Base-by-base conservation (phyloP, 768 basidiomycete species). In the Termitomyces heimii region DNA sequence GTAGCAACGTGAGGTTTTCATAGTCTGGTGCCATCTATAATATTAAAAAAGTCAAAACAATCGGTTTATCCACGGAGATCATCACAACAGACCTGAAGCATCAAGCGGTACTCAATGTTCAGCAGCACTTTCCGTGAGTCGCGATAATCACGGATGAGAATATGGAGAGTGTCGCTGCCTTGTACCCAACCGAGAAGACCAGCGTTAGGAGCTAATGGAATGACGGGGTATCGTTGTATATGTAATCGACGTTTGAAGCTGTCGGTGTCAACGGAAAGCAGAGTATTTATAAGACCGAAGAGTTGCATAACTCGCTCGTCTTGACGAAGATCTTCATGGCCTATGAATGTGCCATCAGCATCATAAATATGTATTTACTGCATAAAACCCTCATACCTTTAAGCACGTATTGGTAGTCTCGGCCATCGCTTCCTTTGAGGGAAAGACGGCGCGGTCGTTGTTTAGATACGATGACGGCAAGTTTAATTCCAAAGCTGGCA, bases 291-390 rank as follows among this genome's bases (percentile, higher is more conserved):
- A 47, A 99, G 85, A 58, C 97, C 90, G 71, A 98, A 98, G 20
- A 98, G 81, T 70, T 99, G 97, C 96, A 98, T 98, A 55, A 98
- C 97, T 60, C 97, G 84, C 66, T 99, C 97, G 68, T 99, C 97
- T 72, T 98, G 97, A 40, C 97, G 94, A 51, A 99, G 79, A 75
- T 99, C 97, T 74, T 99, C 97, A 71, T 99, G 97, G 8, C 97
- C 94, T 95, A 60, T 12, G 46, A 20, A 55, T 20, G n/a, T 20
- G 22, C 20, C 39, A 44, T 57, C 18, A 29, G 10, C 52, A n/a
- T 29, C 22, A 22, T 9, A 26, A 43, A 44, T 12, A 8, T 31
- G 22, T 7, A 8, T 31, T 18, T 7, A 22, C 26, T 6, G 9
- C 34, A 18, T 18, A 18, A 31, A n/a, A 26, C 34, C 16, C 28